These are phyloP conservation scores for Thuja plicata DNA, from an alignment of 83 land plant species.

Conservation along the genomic window DNA sequence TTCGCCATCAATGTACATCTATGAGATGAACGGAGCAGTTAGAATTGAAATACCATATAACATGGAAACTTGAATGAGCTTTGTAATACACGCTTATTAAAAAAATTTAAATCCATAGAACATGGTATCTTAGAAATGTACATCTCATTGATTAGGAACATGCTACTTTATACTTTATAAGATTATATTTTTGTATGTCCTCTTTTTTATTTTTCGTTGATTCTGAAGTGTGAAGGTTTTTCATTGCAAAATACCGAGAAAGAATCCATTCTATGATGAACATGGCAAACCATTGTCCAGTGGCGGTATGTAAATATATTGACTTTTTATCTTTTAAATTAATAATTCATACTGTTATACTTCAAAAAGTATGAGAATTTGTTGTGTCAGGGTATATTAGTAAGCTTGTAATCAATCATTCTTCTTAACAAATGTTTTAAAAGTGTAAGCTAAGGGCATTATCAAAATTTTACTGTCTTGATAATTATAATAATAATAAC, in stretches of 20 bases:
- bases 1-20: neutral
- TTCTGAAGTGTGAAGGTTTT: slow-evolving; percentile 86
- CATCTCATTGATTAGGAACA: neutral
- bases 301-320: slow-evolving; percentile 43
- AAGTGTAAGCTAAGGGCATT: neutral
- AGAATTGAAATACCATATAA: neutral
- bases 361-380: neutral
- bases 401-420: neutral
- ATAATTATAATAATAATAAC: neutral
- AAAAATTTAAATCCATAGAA: neutral
- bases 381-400: neutral
- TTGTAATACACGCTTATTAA: neutral
- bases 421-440: neutral
- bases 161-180: neutral
- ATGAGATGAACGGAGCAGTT: neutral
- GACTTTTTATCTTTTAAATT: neutral
- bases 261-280: slow-evolving; percentile 67
- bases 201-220: neutral
- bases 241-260: slow-evolving; percentile 72
- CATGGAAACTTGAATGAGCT: neutral
- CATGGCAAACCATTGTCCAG: slow-evolving; percentile 34
- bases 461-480: neutral
- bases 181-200: neutral
- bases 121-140: neutral
- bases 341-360: neutral